Base-by-base conservation (phyloP, 148 eudicot genomes). In the Limonium bicolor region DNA sequence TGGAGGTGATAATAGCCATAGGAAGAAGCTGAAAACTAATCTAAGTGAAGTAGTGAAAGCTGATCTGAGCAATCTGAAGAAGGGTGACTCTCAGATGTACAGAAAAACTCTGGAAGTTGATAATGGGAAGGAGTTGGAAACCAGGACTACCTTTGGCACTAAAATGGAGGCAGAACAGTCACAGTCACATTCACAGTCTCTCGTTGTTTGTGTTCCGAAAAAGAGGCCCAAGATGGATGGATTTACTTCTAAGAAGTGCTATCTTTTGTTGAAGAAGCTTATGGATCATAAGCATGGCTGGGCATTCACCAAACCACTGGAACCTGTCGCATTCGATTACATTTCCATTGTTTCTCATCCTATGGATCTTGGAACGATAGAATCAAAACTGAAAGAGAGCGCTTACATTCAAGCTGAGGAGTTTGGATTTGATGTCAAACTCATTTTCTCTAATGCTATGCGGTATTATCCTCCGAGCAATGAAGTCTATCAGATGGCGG, bases 251-350 rank as follows among this genome's bases (percentile, higher is more conserved):
- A 5, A 6, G 24, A 40, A 40, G 44, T 40, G 44, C 22, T 20
- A 10, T 2, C 5, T 40, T 13, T 19, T 40, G 20, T 26, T 40
- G 2, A 40, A 40, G 44, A 40, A 40, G 25, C 24, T 40, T 20
- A 40, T 20, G 24, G n/a, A 15, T 19, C 44, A 40, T 40, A 23
- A n/a, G 12, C 22, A 40, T 18, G 44, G 24, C 4, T 18, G 12
- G n/a, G 4, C 2, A 3, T 40, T 40, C 25, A 40, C 20, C 24
- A n/a, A 20, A 26, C 44, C 44, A 19, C 25, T 40, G 12, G 44
- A 40, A 19, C 44, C 44, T 35, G 2, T 59, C 27, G 34, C 51
- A 36, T 51, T 70, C 39, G 28, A 41, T 41, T 41, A 41, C 25
- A 22, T 41, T 19, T 12, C 46, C 28, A 3, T 41, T 22, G 25